A percentile compares a stretch with the other conserved stretches of the same genome.
Evolutionary conservation across 2,329 filamentous ascomycete species (phyloP).

Genomic region (Bertia moriformis): DNA sequence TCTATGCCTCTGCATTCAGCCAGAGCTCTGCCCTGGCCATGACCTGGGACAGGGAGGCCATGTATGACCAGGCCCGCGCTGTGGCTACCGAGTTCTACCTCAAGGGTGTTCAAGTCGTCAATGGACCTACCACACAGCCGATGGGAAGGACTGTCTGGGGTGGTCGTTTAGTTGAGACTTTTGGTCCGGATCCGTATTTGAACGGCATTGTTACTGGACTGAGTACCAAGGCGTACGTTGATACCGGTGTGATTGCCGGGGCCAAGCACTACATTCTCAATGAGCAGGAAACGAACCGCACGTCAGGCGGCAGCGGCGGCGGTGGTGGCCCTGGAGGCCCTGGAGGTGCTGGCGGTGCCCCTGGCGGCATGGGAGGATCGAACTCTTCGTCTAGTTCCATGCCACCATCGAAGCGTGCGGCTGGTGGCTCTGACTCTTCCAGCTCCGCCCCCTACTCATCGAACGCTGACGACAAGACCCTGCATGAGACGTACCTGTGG

Average conservation of each 20-base stretch:
- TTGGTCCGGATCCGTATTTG: background rate
- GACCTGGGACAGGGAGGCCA: background rate
- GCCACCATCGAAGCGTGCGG: too few relatives aligned
- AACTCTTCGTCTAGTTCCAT: too few relatives aligned
- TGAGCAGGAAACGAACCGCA: background rate
- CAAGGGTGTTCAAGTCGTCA: too few relatives aligned
- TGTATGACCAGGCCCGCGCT: background rate
- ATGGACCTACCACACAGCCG: too few relatives aligned
- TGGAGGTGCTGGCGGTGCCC: too few relatives aligned
- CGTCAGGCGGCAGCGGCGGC: too few relatives aligned
- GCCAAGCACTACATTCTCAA: background rate
- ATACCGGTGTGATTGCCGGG: background rate
- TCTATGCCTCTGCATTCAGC: background rate
- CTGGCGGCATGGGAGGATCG: too few relatives aligned
- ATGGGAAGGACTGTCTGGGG: too few relatives aligned
- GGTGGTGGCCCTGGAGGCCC: too few relatives aligned
- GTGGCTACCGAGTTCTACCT: background rate
- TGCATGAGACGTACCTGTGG: constrained; percentile 11
- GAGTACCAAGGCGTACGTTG: background rate
- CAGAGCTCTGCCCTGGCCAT: background rate
- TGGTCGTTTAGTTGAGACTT: background rate
- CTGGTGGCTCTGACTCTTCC: background rate
- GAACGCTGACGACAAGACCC: constrained; percentile 9
- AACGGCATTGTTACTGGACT: background rate
- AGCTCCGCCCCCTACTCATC: constrained; percentile 1